Evolutionary conservation across 2,329 filamentous ascomycete species (phyloP).

Genomic region (Calonectria montana): DNA sequence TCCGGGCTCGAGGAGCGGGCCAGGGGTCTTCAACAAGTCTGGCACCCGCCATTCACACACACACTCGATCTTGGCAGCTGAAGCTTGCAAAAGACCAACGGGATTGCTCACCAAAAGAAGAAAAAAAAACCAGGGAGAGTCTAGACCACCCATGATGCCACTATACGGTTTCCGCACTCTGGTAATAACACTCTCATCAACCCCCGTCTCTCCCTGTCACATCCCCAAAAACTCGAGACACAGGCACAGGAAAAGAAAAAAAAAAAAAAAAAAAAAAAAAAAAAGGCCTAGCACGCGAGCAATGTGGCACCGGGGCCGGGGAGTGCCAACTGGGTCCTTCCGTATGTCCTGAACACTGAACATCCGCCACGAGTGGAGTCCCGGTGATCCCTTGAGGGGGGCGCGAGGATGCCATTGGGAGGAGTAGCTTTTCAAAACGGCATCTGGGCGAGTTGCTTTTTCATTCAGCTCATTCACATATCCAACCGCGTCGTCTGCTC

Average conservation of each 20-base stretch:
- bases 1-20: not conserved
- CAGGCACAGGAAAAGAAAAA: not conserved
- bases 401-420: not conserved
- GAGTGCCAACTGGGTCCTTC: not conserved
- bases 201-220: not conserved
- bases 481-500: not conserved
- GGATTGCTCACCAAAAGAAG: not conserved
- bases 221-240: not conserved
- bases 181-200: not conserved
- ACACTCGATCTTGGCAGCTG: not conserved
- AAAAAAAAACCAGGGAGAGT: not conserved
- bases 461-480: not conserved
- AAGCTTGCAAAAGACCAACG: not conserved
- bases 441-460: not conserved
- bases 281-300: not conserved
- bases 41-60: conserved; percentile 1
- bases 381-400: conserved; percentile 10
- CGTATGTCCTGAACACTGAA: not conserved
- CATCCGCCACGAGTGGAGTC: conserved; percentile 9
- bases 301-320: not conserved
- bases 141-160: not conserved
- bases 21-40: not conserved
- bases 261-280: not conserved
- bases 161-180: too few species aligned
- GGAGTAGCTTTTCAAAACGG: not conserved